Conservation (phyloP, 2,329 filamentous ascomycete species). For the Alternaria consortialis region DNA sequence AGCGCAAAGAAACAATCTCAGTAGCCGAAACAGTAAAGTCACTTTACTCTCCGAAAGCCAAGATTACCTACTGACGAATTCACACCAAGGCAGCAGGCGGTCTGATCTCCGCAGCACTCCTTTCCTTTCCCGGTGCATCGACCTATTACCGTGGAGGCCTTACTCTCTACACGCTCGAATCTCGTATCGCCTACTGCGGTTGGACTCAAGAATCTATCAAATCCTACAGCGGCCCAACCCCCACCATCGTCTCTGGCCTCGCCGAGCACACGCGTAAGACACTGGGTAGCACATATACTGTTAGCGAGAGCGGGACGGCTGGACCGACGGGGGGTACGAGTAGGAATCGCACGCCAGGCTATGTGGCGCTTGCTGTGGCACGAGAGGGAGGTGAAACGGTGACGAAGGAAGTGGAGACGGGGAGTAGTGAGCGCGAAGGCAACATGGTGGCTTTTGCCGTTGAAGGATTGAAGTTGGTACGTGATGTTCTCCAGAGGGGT, state of each 20-base stretch:
- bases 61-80: constrained; percentile 1
- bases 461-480: constrained; percentile 64
- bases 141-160: constrained; percentile 69
- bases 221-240: constrained; percentile 67
- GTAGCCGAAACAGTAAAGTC: constrained; percentile 67
- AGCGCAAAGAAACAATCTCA: constrained; percentile 65
- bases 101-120: constrained; percentile 66
- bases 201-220: constrained; percentile 66
- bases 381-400: constrained; percentile 61
- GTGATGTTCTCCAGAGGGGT: constrained; percentile 62
- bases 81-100: constrained; percentile 65
- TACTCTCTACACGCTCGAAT: constrained; percentile 68
- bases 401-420: constrained; percentile 66
- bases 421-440: constrained; percentile 62
- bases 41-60: not conserved
- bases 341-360: constrained; percentile 67
- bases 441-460: constrained; percentile 72
- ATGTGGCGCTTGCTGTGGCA: constrained; percentile 70
- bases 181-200: constrained; percentile 66
- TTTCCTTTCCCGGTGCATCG: constrained; percentile 67
- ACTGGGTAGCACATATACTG: constrained; percentile 64
- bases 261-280: constrained; percentile 66
- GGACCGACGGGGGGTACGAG: constrained; percentile 67
- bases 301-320: constrained; percentile 70
- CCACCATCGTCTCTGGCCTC: constrained; percentile 64